These are phyloP conservation scores for Striga hermonthica DNA, from an alignment of 305 asterid genomes.

Conservation along the genomic window DNA sequence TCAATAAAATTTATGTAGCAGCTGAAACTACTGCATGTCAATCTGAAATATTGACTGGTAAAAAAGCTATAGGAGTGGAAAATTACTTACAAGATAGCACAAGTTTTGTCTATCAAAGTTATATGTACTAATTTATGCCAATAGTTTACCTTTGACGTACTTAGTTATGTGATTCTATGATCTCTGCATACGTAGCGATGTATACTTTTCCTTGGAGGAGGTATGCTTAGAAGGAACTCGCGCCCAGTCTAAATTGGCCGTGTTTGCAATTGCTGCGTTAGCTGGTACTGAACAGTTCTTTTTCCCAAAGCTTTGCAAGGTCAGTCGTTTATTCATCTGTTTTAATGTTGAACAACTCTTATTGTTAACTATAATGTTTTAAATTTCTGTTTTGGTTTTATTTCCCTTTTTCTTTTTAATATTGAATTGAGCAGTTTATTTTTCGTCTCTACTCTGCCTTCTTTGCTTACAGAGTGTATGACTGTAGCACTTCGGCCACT, in stretches of 20 bases:
- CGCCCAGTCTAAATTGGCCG: conserved; percentile 70
- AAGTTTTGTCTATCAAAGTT: conserved; percentile 10
- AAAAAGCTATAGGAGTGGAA: conserved; percentile 1
- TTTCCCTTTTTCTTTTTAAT: conserved; percentile 3
- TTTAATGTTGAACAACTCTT: conserved; percentile 20
- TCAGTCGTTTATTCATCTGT: conserved; percentile 31
- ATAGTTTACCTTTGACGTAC: conserved; percentile 3
- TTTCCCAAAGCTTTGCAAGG: conserved; percentile 70
- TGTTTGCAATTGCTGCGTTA: conserved; percentile 69
- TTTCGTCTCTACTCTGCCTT: conserved; percentile 8
- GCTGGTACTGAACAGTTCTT: conserved; percentile 49
- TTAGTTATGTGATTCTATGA: conserved; percentile 13
- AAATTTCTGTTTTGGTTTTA: conserved; percentile 11
- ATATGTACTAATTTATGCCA: conserved; percentile 4
- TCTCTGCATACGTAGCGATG: conserved; percentile 51
- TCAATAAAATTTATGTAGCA: too few relatives aligned
- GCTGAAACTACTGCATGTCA: too few relatives aligned
- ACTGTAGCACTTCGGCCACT: conserved; percentile 23
- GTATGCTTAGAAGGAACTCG: conserved; percentile 80
- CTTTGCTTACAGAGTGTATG: background rate
- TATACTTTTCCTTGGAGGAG: conserved; percentile 68
- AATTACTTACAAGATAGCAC: conserved; percentile 4
- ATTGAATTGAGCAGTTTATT: conserved; percentile 10
- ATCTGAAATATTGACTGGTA: too few relatives aligned
- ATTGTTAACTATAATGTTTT: conserved; percentile 18